Percentiles rank a stretch among this genome's conserved stretches.
These are phyloP conservation scores for Hanseniaspora valbyensis DNA, from an alignment of 805 yeast genomes.

Conservation along the genomic window DNA sequence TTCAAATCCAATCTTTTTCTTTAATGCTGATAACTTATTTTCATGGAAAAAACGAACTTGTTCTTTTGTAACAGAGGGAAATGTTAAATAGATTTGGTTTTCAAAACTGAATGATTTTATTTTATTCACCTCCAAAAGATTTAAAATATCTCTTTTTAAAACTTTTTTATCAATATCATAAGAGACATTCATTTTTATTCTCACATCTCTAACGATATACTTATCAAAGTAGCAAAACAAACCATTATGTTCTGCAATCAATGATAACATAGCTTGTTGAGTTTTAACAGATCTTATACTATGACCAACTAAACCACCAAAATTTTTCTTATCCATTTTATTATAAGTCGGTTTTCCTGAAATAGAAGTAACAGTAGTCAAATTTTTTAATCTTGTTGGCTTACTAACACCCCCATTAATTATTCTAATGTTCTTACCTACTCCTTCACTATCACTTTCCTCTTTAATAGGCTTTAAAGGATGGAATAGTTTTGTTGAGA, in stretches of 20 bases:
- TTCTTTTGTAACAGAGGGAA: constrained; percentile 8
- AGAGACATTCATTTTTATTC: constrained; percentile 33
- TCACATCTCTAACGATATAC: constrained; percentile 31
- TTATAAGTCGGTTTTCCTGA: not conserved
- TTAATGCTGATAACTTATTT: constrained; percentile 1
- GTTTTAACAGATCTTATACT: constrained; percentile 39
- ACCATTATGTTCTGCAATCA: constrained; percentile 37
- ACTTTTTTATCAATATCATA: constrained; percentile 45
- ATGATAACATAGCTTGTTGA: constrained; percentile 33
- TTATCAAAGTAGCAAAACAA: constrained; percentile 35
- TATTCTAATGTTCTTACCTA: not conserved
- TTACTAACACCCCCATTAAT: no score
- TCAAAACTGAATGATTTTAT: constrained; percentile 17
- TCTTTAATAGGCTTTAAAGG: not conserved
- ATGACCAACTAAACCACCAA: constrained; percentile 30
- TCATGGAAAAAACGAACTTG: constrained; percentile 9
- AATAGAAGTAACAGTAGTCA: constrained; percentile 18
- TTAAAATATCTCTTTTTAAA: constrained; percentile 34
- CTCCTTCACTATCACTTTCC: not conserved
- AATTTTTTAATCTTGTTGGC: constrained; percentile 3
- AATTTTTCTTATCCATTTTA: constrained; percentile 8
- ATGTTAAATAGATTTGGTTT: constrained; percentile 4
- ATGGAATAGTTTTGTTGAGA: no score
- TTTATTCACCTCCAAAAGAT: constrained; percentile 29
- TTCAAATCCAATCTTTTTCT: not conserved